Evolutionary conservation across 2,329 filamentous ascomycete genomes (phyloP), one percentile per base, ranked within the genome.

Genomic region (Fonsecaea pugnacius): DNA sequence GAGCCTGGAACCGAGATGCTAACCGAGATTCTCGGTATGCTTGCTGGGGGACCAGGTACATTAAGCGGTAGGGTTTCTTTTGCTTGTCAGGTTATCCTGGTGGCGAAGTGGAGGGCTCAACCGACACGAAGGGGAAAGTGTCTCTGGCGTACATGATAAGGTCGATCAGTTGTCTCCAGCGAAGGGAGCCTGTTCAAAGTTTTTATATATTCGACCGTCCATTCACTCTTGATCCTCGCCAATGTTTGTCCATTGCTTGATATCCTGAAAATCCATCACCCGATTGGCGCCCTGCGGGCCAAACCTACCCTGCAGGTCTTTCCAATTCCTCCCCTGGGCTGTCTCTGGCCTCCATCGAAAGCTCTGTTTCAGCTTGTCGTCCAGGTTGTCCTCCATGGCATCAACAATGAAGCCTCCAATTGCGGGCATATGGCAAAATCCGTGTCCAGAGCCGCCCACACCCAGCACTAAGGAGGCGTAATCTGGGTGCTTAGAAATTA

Each of bases 261-360:
- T 72, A 35, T 78, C 71, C 30, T 76, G 76, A 62, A 85, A 79
- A 70, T 84, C 78, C 78, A 83, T 82, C 1, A 84, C 76, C 57
- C 75, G 76, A 36, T 79, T 77, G 27, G 77, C 76, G 7, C 79
- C 82, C 3, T 63, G 35, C 4, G 66, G 66, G 1, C 82, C 83
- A 68, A 78, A 81, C 12, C 83, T 74, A 10, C 77, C 77, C 71
- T 84, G 83, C 2, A 80, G 77, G 73, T 80, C 76, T 68, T 76
- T 77, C 80, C 78, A 83, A 67, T 83, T 74, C 30, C 82, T 75
- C 9, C 73, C 64, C 1, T 78, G 72, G 7, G 81, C 81, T 1
- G 76, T 82, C 70, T 85, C 82, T 0, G 83, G 82, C 57, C 83
- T 74, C 83, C 84, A 85, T 56, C 79, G 73, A 66, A 83, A 79